Evolutionary conservation across 1,284 basidiomycete species (phyloP).

Genomic region (Marasmius fiardii): DNA sequence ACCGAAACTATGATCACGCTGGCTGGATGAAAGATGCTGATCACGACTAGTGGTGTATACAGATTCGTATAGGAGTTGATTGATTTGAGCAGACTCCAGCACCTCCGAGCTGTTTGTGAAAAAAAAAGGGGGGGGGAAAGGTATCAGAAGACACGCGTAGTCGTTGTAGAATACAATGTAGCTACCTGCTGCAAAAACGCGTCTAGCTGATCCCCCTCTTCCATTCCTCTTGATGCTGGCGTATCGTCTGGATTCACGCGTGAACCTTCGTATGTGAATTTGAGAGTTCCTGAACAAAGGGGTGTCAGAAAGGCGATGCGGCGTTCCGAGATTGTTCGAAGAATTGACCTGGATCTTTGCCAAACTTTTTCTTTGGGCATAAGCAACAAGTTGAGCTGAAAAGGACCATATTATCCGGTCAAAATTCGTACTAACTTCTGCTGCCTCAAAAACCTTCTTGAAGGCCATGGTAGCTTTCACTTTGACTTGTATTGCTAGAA

Average conservation of each 20-base stretch:
- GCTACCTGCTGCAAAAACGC: conserved; percentile 51
- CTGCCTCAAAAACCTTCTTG: conserved; percentile 61
- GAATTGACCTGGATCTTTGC: conserved; percentile 55
- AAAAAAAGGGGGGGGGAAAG: background rate
- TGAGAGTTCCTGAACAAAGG: conserved; percentile 44
- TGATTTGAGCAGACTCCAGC: too few relatives aligned
- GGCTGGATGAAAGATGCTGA: too few relatives aligned
- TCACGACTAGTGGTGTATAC: too few relatives aligned
- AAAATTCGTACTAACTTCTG: conserved; percentile 43
- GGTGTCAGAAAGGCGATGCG: background rate
- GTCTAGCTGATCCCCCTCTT: conserved; percentile 56
- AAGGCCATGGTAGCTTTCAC: conserved; percentile 63
- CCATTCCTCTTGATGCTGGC: conserved; percentile 47
- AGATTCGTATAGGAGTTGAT: too few relatives aligned
- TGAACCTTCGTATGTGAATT: conserved; percentile 51
- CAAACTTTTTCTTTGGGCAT: conserved; percentile 58
- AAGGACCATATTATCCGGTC: background rate
- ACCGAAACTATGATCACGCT: too few relatives aligned
- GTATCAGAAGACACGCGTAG: background rate
- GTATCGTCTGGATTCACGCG: conserved; percentile 47
- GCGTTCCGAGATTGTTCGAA: too few relatives aligned
- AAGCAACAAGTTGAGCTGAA: background rate
- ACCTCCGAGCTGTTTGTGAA: background rate
- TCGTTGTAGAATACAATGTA: background rate
- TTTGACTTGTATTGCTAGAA: conserved; percentile 53